These are phyloP conservation scores for Streptanthus diversifolius DNA, from an alignment of 345 rosid species.

Conservation along the genomic window DNA sequence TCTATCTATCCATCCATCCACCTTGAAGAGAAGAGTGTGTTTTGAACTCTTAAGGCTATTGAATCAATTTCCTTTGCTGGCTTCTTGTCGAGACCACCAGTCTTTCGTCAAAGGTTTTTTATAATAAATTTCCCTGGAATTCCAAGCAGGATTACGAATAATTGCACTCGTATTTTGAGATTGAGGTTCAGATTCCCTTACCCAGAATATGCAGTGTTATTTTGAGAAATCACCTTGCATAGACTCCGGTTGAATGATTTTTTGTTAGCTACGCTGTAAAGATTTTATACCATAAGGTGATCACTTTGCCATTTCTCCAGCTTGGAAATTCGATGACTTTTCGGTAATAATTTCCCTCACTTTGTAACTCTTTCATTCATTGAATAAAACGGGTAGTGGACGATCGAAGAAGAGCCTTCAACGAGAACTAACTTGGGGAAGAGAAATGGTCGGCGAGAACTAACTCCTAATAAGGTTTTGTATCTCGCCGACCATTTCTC, in stretches of 20 bases:
- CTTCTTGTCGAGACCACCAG: slow-evolving; percentile 13
- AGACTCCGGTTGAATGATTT: not conserved
- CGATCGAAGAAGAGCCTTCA: no score
- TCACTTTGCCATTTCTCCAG: no score
- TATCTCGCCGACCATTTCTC: no score
- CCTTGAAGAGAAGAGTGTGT: slow-evolving; percentile 26
- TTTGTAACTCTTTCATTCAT: no score
- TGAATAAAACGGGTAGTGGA: no score
- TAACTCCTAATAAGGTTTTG: no score
- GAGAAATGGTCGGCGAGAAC: no score
- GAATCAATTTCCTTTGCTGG: slow-evolving; percentile 16
- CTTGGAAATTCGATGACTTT: no score
- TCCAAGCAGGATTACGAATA: slow-evolving; percentile 18
- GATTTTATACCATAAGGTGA: no score
- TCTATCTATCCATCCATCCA: not conserved
- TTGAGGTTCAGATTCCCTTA: not conserved
- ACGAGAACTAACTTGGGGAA: no score
- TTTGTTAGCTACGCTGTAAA: no score
- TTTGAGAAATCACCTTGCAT: not conserved
- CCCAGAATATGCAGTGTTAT: not conserved
- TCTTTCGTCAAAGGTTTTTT: not conserved
- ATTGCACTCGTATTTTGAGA: slow-evolving; percentile 1
- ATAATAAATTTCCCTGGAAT: slow-evolving; percentile 25
- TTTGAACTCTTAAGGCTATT: not conserved
- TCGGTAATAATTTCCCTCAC: no score